A percentile compares a stretch with the other conserved stretches of the same genome.
Conservation (phyloP, 306 rosid genomes). For the Mimosa pudica region DNA sequence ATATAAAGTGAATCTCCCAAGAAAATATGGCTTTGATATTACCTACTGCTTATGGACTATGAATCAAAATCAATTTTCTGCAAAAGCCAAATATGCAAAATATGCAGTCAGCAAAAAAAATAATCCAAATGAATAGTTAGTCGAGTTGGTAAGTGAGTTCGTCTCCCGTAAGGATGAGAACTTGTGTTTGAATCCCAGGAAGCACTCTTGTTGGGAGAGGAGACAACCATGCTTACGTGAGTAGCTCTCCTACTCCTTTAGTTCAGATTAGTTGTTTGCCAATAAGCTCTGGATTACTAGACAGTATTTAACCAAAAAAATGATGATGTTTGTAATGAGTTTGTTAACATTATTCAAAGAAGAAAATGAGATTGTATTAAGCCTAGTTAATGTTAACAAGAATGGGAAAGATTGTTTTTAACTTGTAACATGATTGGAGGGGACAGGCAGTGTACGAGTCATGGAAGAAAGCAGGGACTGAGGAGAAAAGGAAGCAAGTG, state of each 20-base stretch:
- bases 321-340: neutral
- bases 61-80: neutral
- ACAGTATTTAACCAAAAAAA: too few species aligned
- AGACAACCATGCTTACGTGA: too few species aligned
- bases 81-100: neutral
- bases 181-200: too few species aligned
- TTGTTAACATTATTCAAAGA: neutral
- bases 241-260: too few species aligned
- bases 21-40: neutral
- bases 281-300: too few species aligned
- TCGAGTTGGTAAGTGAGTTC: too few species aligned
- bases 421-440: neutral
- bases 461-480: constrained; percentile 14
- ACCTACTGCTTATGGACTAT: neutral
- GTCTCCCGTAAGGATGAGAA: too few species aligned
- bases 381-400: neutral
- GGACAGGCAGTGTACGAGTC: constrained; percentile 25
- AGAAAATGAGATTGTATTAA: neutral
- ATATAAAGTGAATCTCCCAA: neutral
- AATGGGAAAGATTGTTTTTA: too few species aligned
- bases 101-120: neutral
- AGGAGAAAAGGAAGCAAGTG: neutral
- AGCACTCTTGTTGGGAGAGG: too few species aligned
- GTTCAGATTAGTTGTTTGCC: too few species aligned
- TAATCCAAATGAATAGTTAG: too few species aligned